Evolutionary conservation across 148 eudicot species (phyloP), one percentile per base, ranked within the genome.

Genomic region (Fagopyrum esculentum): DNA sequence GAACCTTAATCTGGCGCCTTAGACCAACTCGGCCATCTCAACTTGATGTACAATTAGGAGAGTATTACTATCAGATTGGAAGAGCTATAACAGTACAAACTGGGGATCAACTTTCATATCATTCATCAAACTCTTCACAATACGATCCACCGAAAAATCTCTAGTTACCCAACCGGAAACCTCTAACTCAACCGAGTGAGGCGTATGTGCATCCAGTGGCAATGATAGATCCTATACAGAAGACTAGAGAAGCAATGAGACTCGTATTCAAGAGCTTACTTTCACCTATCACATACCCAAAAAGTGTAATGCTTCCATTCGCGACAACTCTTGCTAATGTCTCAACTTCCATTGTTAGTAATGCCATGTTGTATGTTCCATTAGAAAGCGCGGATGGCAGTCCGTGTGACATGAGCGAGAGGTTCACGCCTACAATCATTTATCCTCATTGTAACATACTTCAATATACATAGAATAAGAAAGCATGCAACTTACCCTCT

Each of bases 1-100:
- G 91, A 91, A 90, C 98, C 98, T 94, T 88, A 91, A 89, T 91
- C 98, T 93, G 96, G 98, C 97, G 91, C 98, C 95, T 91, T 93
- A 93, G 94, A 93, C 96, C 98, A 90, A 90, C 96, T 93, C 98
- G 90, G 92, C 92, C 98, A 90, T 91, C 83, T 87, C 95, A 91
- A 93, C 98, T 46, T 82, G 59, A 13, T 52, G 10, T 35, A 0
- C 40, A 35, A 0, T 0, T 35, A 2, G 40, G 1, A 35, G 40
- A 35, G 40, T 22, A 22, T 22, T n/a, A n/a, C n/a, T n/a, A n/a
- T n/a, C n/a, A n/a, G n/a, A n/a, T n/a, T n/a, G n/a, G n/a, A n/a
- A n/a, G n/a, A n/a, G n/a, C n/a, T n/a, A n/a, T n/a, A n/a, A n/a
- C n/a, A n/a, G n/a, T n/a, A n/a, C 40, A 35, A 35, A 35, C 40